Conservation (phyloP, 164 flowering plant genomes). For the Vitis cinerea region DNA sequence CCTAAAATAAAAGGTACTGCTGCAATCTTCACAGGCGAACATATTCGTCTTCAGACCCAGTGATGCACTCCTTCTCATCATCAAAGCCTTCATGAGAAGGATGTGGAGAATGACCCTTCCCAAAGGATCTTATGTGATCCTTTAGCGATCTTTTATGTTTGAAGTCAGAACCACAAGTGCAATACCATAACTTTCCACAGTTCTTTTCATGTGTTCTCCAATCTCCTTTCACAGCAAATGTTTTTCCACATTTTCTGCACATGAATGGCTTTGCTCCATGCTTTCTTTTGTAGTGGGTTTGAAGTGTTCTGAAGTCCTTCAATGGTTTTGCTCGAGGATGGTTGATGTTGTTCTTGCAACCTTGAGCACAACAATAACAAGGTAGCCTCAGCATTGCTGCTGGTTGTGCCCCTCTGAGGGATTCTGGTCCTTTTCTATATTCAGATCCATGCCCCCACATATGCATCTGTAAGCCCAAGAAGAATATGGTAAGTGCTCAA, state of each 20-base stretch:
- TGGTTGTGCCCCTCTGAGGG: slow-evolving; percentile 74
- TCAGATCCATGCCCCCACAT: slow-evolving; percentile 93
- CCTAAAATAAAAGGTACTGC: too few species aligned
- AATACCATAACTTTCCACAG: slow-evolving; percentile 79
- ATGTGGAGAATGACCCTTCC: slow-evolving; percentile 60
- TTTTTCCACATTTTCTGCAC: slow-evolving; percentile 68
- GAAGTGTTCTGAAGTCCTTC: slow-evolving; percentile 79
- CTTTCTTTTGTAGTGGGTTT: slow-evolving; percentile 82
- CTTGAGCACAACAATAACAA: slow-evolving; percentile 75
- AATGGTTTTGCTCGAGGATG: slow-evolving; percentile 73
- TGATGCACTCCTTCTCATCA: slow-evolving; percentile 51
- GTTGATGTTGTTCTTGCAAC: slow-evolving; percentile 86
- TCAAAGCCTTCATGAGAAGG: slow-evolving; percentile 53
- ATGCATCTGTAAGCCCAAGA: slow-evolving; percentile 57
- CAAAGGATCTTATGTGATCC: slow-evolving; percentile 73
- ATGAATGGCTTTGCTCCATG: slow-evolving; percentile 66
- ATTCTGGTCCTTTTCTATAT: slow-evolving; percentile 74
- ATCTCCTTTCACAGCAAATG: slow-evolving; percentile 74
- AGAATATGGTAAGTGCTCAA: background rate
- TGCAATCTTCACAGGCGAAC: background rate
- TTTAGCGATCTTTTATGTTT: slow-evolving; percentile 82
- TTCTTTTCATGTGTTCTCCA: slow-evolving; percentile 89
- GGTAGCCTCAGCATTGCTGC: slow-evolving; percentile 78
- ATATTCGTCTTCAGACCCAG: slow-evolving; percentile 56
- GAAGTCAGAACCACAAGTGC: slow-evolving; percentile 80